Conservation (phyloP, 495 filamentous ascomycete genomes). For the Hypoxylon fuscum region DNA sequence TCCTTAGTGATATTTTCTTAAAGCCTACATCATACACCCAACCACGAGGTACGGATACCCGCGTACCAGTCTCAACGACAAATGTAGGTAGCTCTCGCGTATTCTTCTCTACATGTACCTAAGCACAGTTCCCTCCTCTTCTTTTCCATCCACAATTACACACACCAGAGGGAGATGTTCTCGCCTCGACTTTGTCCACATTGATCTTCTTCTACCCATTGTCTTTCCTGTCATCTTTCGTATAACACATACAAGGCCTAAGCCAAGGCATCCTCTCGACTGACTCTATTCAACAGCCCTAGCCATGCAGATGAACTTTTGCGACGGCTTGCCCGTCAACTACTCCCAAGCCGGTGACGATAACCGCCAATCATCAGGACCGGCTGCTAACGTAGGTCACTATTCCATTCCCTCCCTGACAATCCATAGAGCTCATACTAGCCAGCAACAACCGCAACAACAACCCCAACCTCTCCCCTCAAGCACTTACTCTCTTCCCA, state of each 20-base stretch:
- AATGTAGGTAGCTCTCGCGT: no score
- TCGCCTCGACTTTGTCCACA: not conserved
- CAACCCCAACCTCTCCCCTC: not conserved
- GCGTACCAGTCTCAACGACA: no score
- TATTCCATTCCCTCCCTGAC: conserved; percentile 26
- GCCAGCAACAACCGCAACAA: conserved; percentile 20
- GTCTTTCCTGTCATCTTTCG: no score
- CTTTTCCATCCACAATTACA: not conserved
- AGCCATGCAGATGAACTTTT: conserved; percentile 26
- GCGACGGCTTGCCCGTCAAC: conserved; percentile 29
- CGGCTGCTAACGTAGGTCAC: conserved; percentile 2
- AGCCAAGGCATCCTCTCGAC: not conserved
- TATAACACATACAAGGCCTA: conserved; percentile 1
- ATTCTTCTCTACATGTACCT: no score
- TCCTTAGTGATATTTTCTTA: no score
- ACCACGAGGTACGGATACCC: no score
- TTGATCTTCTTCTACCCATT: not conserved
- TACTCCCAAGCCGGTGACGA: conserved; percentile 5
- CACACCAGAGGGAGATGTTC: not conserved
- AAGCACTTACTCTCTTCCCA: conserved; percentile 2
- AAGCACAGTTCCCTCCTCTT: no score
- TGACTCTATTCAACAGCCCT: not conserved
- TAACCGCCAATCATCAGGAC: conserved; percentile 33
- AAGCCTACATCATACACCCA: no score
- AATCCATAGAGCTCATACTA: conserved; percentile 15